A percentile compares a stretch with the other conserved stretches of the same genome.
phyloP scores from a whole-genome alignment of 345 rosid species.

The Salix caprea region DNA sequence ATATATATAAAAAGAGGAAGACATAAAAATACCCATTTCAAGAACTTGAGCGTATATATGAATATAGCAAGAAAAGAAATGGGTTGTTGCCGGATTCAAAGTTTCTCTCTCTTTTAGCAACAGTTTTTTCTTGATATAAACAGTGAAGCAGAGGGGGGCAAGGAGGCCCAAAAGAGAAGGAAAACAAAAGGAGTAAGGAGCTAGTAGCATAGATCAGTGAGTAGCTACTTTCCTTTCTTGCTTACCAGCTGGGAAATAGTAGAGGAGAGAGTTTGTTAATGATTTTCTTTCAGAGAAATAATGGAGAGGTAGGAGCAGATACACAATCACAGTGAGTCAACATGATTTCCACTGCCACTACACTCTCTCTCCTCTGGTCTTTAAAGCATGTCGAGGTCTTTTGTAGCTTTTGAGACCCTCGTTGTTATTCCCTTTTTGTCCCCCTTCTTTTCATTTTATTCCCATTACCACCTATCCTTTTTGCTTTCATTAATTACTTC shows the following conservation, averaged over 20 bases:
- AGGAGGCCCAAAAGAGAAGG: background rate
- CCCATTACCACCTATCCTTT: background rate
- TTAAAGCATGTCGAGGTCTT: constrained; percentile 31
- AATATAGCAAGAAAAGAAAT: background rate
- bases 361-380: constrained; percentile 8
- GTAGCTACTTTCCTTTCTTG: background rate
- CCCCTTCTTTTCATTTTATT: background rate
- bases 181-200: background rate
- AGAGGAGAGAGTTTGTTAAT: background rate
- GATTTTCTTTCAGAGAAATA: constrained; percentile 3
- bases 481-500: background rate
- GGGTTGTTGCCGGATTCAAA: constrained; percentile 16
- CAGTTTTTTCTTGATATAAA: constrained; percentile 17
- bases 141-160: background rate
- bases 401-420: constrained; percentile 20
- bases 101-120: background rate
- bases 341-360: constrained; percentile 38
- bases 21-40: constrained; percentile 1
- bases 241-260: constrained; percentile 17
- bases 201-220: background rate
- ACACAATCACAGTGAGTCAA: constrained; percentile 44
- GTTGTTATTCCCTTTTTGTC: constrained; percentile 21
- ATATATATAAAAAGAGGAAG: no score
- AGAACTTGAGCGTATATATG: background rate
- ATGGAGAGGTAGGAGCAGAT: constrained; percentile 31